Evolutionary conservation across 768 basidiomycete species (phyloP), one percentile per base, ranked within the genome.

Genomic region (Hypholoma fasciculare): DNA sequence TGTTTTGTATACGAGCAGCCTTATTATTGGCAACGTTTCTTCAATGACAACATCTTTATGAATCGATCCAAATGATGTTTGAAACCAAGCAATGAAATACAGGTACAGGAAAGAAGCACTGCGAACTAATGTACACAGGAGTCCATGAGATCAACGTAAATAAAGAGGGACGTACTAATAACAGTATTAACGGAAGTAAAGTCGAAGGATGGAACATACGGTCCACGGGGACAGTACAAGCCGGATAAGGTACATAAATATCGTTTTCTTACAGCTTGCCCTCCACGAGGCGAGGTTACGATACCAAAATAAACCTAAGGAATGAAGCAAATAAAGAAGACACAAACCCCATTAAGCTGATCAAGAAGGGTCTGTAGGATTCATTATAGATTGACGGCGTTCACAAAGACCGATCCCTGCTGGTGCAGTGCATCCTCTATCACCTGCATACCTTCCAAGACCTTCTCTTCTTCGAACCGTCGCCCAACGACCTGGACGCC

Each of bases 401-500:
- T 61, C 38, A 49, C 51, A 58, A 66, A 67, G 30, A 61, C 61
- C 19, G 59, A 51, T 19, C 73, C 74, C 52, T 70, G 66, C 54
- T 71, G 63, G 52, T 60, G 63, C 61, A 80, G 63, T 2, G 76
- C 73, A 38, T 59, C 68, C 63, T 78, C 75, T 17, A 78, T 71
- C 26, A 89, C 76, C 63, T 82, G 82, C 84, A 89, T 89, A 2
- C 83, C 87, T 64, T 85, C 82, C 7, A 90, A 61, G 2, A 88
- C 88, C 65, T 85, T 85, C 71, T 92, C 90, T 70, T 91, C 90
- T 67, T 89, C 85, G 40, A 88, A 76, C 42, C 84, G 73, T 46
- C 79, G 72, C 1, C 87, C 87, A 1, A 83, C 77, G 34, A 90
- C 69, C 66, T 90, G 88, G 11, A 89, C 82, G 1, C 87, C 86